Evolutionary conservation across 805 yeast species (phyloP), one percentile per base, ranked within the genome.

Genomic region (Candida silvicultrix): DNA sequence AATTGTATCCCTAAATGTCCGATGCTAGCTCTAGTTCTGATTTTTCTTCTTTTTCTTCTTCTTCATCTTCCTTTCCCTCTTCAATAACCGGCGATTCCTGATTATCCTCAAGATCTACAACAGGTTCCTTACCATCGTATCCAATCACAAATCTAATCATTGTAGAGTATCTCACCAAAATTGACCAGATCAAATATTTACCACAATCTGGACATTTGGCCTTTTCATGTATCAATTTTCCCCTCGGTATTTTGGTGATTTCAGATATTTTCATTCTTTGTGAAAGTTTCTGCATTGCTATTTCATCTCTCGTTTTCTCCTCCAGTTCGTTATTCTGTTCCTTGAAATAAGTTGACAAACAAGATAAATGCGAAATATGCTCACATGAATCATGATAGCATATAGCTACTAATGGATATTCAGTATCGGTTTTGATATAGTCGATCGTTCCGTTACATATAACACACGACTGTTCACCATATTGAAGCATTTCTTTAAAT

Each of bases 291-390:
- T 37, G 39, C 12, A 37, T 5, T 9, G 39, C 39, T 21, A 6
- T 40, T 32, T 10, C 25, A 22, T 21, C 44, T 18, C 22, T 42
- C 18, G 22, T 23, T 34, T 22, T 12, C 14, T 35, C 23, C 16
- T 38, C 40, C n/a, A 2, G 8, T 8, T 21, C n/a, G 28, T 9
- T 9, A 20, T 37, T 14, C 19, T 44, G 43, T 15, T 44, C 43
- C 16, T 25, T 25, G 31, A 58, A 59, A 2, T 44, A 42, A 3
- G 51, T 45, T n/a, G 69, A 67, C 6, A 73, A 45, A 50, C 81
- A 76, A 1, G 54, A 25, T 31, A 76, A 51, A 55, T 76, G 80
- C 8, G 63, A 54, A 2, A 63, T 49, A 19, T 51, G 51, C 2
- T 54, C 45, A 50, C 80, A 75, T 3, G 44, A 43, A 2, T 48